A percentile compares a stretch with the other conserved stretches of the same genome.
Evolutionary conservation across 345 rosid genomes (phyloP).

Genomic region (Anastatica hierochuntica): DNA sequence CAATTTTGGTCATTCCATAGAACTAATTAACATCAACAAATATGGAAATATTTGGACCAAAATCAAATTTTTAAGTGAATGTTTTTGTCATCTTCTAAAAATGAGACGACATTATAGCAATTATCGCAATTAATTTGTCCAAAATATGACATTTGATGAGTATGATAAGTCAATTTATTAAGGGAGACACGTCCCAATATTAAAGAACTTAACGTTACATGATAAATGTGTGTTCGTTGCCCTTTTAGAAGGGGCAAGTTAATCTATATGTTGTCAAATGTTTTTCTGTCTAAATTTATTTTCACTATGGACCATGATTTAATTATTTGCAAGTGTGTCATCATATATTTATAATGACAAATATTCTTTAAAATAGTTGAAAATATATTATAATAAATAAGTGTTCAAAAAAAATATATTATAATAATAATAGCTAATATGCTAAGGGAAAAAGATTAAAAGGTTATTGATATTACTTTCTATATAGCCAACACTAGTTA

Average conservation of each 20-base stretch:
- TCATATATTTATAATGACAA: too few relatives aligned
- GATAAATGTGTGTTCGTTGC: slow-evolving; percentile 23
- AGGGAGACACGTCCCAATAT: neutral
- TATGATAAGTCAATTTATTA: slow-evolving; percentile 20
- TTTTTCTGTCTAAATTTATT: neutral
- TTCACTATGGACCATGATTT: too few relatives aligned
- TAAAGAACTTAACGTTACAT: slow-evolving; percentile 15
- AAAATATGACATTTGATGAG: slow-evolving; percentile 16
- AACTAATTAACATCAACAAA: slow-evolving; percentile 1
- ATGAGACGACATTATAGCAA: slow-evolving; percentile 12
- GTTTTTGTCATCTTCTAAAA: slow-evolving; percentile 16
- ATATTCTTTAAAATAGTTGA: too few relatives aligned
- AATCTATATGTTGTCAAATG: slow-evolving; percentile 1
- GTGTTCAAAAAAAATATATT: too few relatives aligned
- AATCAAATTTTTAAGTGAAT: neutral
- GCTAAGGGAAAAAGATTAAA: too few relatives aligned
- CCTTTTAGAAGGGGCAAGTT: slow-evolving; percentile 18
- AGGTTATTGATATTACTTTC: too few relatives aligned
- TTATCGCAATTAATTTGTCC: too few relatives aligned
- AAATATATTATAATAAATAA: too few relatives aligned
- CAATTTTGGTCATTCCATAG: neutral
- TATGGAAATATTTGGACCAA: slow-evolving; percentile 10
- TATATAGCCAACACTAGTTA: too few relatives aligned
- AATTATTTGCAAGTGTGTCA: too few relatives aligned
- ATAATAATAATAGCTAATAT: too few relatives aligned